These are phyloP conservation scores for Globisporangium splendens DNA, from an alignment of 352 stramenopile genomes.

Conservation along the genomic window DNA sequence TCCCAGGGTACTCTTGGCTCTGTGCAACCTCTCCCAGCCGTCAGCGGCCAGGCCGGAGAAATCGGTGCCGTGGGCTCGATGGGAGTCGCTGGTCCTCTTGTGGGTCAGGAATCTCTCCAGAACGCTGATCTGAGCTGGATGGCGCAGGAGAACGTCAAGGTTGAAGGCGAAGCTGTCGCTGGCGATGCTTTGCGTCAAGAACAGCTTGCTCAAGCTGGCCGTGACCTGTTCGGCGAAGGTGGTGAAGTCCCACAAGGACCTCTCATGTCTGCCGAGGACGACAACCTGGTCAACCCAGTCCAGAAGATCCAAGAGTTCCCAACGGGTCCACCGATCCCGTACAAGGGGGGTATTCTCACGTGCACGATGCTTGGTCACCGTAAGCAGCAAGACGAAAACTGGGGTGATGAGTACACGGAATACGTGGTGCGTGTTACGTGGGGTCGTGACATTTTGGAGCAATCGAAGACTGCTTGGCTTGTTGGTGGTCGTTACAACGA, in stretches of 20 bases:
- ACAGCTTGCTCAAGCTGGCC: constrained; percentile 80
- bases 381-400: constrained; percentile 89
- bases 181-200: constrained; percentile 69
- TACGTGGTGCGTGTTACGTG: constrained; percentile 86
- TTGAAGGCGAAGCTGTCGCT: constrained; percentile 74
- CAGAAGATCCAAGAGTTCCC: constrained; percentile 87
- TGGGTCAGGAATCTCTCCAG: constrained; percentile 79
- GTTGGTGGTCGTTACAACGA: constrained; percentile 88
- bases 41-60: constrained; percentile 66
- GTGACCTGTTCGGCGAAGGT: constrained; percentile 83
- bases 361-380: constrained; percentile 87
- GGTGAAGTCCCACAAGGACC: constrained; percentile 71
- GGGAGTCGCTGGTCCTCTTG: constrained; percentile 64
- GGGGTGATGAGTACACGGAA: constrained; percentile 88
- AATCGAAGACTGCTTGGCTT: constrained; percentile 88
- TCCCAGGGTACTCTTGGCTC: constrained; percentile 61
- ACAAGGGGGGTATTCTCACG: constrained; percentile 88
- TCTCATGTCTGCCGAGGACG: constrained; percentile 83
- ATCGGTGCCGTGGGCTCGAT: constrained; percentile 75
- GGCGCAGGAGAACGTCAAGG: constrained; percentile 73
- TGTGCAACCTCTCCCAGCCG: constrained; percentile 59
- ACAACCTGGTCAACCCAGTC: constrained; percentile 84
- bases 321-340: constrained; percentile 86
- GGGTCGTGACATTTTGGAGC: constrained; percentile 85
- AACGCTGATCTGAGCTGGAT: constrained; percentile 86